Conservation (phyloP, 2,329 filamentous ascomycete species). For the Calonectria hongkongensis region DNA sequence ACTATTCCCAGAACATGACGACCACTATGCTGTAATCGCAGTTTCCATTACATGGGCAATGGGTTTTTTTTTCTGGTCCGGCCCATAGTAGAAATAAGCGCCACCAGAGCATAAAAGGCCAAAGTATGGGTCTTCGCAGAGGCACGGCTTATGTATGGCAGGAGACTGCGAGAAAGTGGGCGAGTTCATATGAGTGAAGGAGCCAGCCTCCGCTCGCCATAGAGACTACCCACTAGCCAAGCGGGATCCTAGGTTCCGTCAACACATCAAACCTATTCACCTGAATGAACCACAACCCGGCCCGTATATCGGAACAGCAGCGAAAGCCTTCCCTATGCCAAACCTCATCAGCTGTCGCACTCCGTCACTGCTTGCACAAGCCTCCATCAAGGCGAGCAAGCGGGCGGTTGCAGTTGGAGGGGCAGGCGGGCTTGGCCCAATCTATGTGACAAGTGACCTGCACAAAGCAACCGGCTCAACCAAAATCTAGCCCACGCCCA, state of each 20-base stretch:
- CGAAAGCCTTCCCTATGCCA: not conserved
- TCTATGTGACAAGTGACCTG: not conserved
- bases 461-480: not conserved
- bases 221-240: not conserved
- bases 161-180: constrained; percentile 31
- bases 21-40: not conserved
- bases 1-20: too few species aligned
- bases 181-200: constrained; percentile 2
- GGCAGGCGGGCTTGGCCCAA: not conserved
- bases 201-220: not conserved
- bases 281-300: not conserved
- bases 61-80: not conserved
- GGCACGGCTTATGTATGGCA: constrained; percentile 13
- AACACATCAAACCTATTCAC: not conserved
- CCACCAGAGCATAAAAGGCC: not conserved
- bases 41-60: not conserved
- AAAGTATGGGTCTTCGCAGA: constrained; percentile 1
- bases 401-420: not conserved
- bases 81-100: not conserved
- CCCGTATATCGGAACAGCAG: too few species aligned
- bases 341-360: not conserved
- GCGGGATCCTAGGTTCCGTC: not conserved
- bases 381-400: constrained; percentile 1
- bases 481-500: not conserved
- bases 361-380: not conserved